Evolutionary conservation across 768 basidiomycete genomes (phyloP).

Genomic region (Dioszegia crocea): DNA sequence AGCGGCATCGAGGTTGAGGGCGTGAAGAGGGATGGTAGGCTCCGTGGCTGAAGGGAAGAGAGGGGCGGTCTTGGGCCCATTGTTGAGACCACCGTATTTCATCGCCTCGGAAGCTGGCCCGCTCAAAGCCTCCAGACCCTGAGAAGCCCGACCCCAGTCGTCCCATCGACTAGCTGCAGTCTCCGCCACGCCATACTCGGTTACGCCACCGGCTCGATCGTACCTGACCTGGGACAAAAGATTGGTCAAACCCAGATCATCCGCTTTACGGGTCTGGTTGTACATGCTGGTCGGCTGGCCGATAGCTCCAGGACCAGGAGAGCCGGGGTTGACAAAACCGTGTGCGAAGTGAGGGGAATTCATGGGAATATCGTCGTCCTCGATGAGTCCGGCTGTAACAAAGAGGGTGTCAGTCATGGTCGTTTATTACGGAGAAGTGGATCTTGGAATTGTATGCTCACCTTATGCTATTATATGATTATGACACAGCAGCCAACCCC

Average conservation of each 20-base stretch:
- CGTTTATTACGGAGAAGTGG: not conserved
- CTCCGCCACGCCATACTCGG: not conserved
- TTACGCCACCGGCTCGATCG: not conserved
- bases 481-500: not conserved
- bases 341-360: not conserved
- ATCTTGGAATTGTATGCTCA: not conserved
- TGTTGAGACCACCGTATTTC: not conserved
- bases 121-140: not conserved
- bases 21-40: not conserved
- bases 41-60: not conserved
- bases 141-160: not conserved
- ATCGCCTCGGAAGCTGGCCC: not conserved
- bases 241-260: constrained; percentile 4
- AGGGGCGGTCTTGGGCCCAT: not conserved
- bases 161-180: not conserved
- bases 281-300: constrained; percentile 2
- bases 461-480: not conserved
- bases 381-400: constrained; percentile 4
- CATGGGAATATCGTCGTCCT: constrained; percentile 10
- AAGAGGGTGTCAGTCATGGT: constrained; percentile 2
- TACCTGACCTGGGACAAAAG: not conserved
- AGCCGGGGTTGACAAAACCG: not conserved
- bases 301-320: constrained; percentile 2
- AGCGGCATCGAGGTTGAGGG: not conserved
- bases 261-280: not conserved